A percentile compares a stretch with the other conserved stretches of the same genome.
Evolutionary conservation across 768 basidiomycete genomes (phyloP).

Genomic region (Hydnum rufescens): DNA sequence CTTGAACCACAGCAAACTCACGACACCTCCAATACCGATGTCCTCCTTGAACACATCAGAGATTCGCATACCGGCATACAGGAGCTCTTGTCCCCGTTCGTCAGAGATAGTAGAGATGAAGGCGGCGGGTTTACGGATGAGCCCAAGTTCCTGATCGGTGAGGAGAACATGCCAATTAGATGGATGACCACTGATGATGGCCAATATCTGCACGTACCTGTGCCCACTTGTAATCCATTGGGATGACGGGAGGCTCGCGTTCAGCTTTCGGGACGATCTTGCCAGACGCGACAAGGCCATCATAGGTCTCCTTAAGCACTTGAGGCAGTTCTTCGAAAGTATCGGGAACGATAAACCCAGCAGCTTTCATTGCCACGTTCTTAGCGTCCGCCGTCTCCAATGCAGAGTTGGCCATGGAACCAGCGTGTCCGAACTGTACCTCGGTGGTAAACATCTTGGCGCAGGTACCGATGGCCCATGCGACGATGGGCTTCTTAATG

Average conservation of each 20-base stretch:
- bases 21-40: conserved; percentile 91
- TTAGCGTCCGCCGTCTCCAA: conserved; percentile 96
- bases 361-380: conserved; percentile 85
- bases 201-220: conserved; percentile 33
- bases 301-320: conserved; percentile 70
- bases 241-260: conserved; percentile 82
- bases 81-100: conserved; percentile 93
- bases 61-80: conserved; percentile 98
- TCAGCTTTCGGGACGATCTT: conserved; percentile 51
- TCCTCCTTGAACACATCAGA: conserved; percentile 97
- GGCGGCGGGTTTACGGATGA: conserved; percentile 96
- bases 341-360: conserved; percentile 90
- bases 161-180: too few species aligned
- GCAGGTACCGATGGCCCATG: conserved; percentile 99
- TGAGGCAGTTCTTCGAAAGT: conserved; percentile 92
- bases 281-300: conserved; percentile 52
- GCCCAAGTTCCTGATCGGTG: conserved; percentile 76
- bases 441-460: conserved; percentile 99
- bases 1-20: conserved; percentile 96
- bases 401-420: conserved; percentile 94
- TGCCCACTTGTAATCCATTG: conserved; percentile 99
- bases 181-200: not conserved
- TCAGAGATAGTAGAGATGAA: conserved; percentile 99
- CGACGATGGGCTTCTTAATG: conserved; percentile 97
- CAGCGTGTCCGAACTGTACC: conserved; percentile 98